These are phyloP conservation scores for Decorospora gaudefroyi DNA, from an alignment of 2,329 filamentous ascomycete species.

Conservation along the genomic window DNA sequence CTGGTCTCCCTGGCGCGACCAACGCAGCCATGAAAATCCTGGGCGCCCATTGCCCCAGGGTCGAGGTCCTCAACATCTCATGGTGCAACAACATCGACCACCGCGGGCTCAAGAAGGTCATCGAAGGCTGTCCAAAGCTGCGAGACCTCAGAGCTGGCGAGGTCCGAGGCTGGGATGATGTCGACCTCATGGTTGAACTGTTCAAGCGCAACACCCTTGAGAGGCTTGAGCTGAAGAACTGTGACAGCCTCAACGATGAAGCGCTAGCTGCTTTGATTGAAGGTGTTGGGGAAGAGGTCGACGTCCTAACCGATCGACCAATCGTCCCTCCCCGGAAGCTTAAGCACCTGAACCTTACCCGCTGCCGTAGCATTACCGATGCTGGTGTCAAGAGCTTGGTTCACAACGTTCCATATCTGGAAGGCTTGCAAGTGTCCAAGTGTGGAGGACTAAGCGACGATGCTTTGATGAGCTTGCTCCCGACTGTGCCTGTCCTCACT, in stretches of 20 bases:
- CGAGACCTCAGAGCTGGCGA: conserved; percentile 82
- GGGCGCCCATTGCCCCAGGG: conserved; percentile 73
- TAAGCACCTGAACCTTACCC: conserved; percentile 82
- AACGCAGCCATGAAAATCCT: conserved; percentile 88
- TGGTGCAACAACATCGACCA: conserved; percentile 91
- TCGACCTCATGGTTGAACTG: conserved; percentile 71
- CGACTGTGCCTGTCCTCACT: conserved; percentile 74
- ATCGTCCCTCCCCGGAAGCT: conserved; percentile 77
- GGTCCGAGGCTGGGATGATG: conserved; percentile 75
- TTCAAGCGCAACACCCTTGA: conserved; percentile 83
- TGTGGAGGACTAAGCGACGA: conserved; percentile 75
- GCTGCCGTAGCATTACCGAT: conserved; percentile 75
- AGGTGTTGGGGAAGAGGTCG: conserved; percentile 75
- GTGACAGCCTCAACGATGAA: conserved; percentile 75
- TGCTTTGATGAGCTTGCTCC: conserved; percentile 72
- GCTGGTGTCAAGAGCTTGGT: conserved; percentile 71
- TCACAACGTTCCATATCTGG: conserved; percentile 74
- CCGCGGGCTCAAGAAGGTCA: conserved; percentile 70
- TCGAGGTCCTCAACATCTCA: conserved; percentile 87
- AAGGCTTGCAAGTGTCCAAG: conserved; percentile 81
- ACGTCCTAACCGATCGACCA: conserved; percentile 76
- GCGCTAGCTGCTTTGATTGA: conserved; percentile 74
- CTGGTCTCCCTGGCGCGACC: conserved; percentile 76
- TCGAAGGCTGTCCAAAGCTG: conserved; percentile 73
- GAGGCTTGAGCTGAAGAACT: conserved; percentile 79